Evolutionary conservation across 352 stramenopile species (phyloP).

Genomic region (Phytophthora niederhauseri): DNA sequence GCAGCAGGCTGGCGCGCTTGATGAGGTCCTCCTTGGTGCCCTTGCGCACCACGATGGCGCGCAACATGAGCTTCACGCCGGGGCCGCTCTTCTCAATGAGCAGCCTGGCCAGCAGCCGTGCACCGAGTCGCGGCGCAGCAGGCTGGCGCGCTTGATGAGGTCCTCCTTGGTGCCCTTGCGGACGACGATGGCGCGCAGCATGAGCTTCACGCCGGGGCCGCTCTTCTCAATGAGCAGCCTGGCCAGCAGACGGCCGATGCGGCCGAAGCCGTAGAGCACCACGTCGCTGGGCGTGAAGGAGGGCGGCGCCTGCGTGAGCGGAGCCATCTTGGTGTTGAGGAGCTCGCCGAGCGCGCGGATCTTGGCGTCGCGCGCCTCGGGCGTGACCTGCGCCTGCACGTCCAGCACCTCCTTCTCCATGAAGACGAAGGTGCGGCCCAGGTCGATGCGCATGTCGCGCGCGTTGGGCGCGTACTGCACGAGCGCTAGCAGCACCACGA

Average conservation of each 20-base stretch:
- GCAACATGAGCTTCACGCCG: constrained; percentile 88
- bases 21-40: constrained; percentile 84
- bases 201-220: constrained; percentile 84
- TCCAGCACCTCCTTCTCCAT: constrained; percentile 62
- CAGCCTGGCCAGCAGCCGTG: constrained; percentile 72
- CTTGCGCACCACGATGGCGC: constrained; percentile 88
- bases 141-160: constrained; percentile 79
- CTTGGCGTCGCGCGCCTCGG: constrained; percentile 49
- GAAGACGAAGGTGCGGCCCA: constrained; percentile 78
- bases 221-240: constrained; percentile 87
- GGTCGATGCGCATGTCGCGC: constrained; percentile 74
- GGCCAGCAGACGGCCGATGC: constrained; percentile 83
- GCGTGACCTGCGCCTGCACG: constrained; percentile 42
- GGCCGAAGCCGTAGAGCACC: constrained; percentile 89
- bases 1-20: constrained; percentile 84
- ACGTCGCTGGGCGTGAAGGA: constrained; percentile 78
- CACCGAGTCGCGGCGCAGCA: constrained; percentile 88
- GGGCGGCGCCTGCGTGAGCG: constrained; percentile 35
- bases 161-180: constrained; percentile 87
- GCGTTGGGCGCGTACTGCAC: constrained; percentile 62
- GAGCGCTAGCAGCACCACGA: constrained; percentile 73
- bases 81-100: constrained; percentile 88
- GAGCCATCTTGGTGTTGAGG: constrained; percentile 65
- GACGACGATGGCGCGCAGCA: constrained; percentile 90
- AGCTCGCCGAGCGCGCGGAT: constrained; percentile 55